A percentile compares a stretch with the other conserved stretches of the same genome.
phyloP scores from a whole-genome alignment of 164 flowering plant genomes.

The Dillenia suffruticosa region DNA sequence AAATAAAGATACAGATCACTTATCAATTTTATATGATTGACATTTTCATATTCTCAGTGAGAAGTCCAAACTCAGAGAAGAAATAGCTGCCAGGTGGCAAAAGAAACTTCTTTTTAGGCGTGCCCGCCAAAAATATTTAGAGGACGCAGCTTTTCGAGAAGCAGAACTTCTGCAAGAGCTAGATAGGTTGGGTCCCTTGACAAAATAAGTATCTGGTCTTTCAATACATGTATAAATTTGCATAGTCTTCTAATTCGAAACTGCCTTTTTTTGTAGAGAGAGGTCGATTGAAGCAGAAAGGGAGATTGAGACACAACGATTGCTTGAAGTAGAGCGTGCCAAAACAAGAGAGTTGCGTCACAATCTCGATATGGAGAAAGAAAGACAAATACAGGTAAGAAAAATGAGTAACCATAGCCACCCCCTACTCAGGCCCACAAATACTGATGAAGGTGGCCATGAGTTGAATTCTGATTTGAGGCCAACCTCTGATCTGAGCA shows the following conservation, averaged over 20 bases:
- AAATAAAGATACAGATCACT: too few species aligned
- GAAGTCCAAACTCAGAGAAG: conserved; percentile 69
- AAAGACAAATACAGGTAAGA: conserved; percentile 78
- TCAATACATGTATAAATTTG: neutral
- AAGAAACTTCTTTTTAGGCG: conserved; percentile 56
- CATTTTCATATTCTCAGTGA: conserved; percentile 40
- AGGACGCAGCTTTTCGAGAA: conserved; percentile 75
- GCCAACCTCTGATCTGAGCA: neutral
- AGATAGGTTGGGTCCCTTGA: conserved; percentile 50
- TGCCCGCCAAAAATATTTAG: conserved; percentile 65
- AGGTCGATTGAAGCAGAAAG: conserved; percentile 60
- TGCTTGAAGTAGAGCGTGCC: conserved; percentile 78
- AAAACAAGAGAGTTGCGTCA: conserved; percentile 83
- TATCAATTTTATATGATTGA: too few species aligned
- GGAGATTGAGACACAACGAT: conserved; percentile 77
- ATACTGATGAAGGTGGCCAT: too few species aligned
- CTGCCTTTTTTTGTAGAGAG: conserved; percentile 43
- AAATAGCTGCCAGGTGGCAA: conserved; percentile 64
- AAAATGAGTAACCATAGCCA: too few species aligned
- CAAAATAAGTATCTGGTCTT: conserved; percentile 1
- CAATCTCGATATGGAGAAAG: conserved; percentile 88
- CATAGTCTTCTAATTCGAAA: neutral
- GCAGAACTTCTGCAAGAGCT: conserved; percentile 74
- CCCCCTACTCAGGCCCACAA: too few species aligned
- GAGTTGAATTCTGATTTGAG: too few species aligned